Evolutionary conservation across 768 basidiomycete genomes (phyloP), one percentile per base, ranked within the genome.

Genomic region (Phlegmacium glaucopus): DNA sequence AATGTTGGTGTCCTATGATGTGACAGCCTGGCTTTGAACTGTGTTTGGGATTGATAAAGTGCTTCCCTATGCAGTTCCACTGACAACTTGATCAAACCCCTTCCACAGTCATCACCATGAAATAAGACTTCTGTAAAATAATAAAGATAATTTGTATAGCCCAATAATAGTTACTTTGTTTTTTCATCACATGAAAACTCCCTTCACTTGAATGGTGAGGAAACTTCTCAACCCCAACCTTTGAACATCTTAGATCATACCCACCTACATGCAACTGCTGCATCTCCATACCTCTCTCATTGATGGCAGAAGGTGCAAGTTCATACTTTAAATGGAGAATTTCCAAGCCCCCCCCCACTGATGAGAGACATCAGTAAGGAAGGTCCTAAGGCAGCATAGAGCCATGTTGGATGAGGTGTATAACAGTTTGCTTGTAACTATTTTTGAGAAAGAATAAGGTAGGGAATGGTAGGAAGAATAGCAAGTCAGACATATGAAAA

Each of bases 341-440:
- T 30, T 73, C 68, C 9, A 90, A 69, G 27, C 74, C 74, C 42
- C 79, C 76, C 44, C 78, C n/a, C n/a, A n/a, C n/a, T 70, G 42
- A 91, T 64, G 45, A 83, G 70, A 4, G 65, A 56, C 34, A 83
- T 58, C 36, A 90, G 68, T 4, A 76, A 64, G 0, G 67, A 64
- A 0, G 87, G 86, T 0, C 72, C 70, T 3, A 84, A 61, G 0
- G 74, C 63, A 0, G 85, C 77, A 62, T 90, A 93, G 72, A 94
- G 93, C 0, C 90, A 83, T 1, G 91, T 92, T 12, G 91, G 75
- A 48, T 83, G 77, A 0, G 89, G 86, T 1, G 73, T 83, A 57
- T 91, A 90, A 9, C 82, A 78, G 18, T 70, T 72, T 4, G 90
- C 90, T 76, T 94, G 87, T 0, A 90, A 88, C 91, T 94, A 56